phyloP scores from a whole-genome alignment of 2,329 filamentous ascomycete species.

The Fusarium phyllophilum region DNA sequence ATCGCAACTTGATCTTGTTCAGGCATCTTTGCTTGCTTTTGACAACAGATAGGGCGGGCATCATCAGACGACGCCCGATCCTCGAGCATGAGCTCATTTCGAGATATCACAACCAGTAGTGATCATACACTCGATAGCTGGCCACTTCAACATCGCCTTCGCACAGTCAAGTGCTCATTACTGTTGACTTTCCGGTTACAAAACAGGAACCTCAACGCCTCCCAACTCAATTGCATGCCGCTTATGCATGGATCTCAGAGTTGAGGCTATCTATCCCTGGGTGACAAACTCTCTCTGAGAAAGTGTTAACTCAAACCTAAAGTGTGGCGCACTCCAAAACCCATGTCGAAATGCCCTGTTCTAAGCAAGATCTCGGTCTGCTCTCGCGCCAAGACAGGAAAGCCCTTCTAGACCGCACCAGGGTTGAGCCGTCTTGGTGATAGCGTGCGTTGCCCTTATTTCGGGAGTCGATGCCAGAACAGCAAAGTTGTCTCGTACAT shows the following conservation, averaged over 20 bases:
- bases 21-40: not conserved
- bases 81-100: conserved; percentile 1
- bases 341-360: conserved; percentile 29
- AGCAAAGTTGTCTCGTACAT: not conserved
- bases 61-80: not conserved
- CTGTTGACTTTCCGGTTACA: not conserved
- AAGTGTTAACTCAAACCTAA: conserved; percentile 29
- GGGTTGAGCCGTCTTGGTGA: conserved; percentile 30
- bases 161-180: not conserved
- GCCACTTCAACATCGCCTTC: not conserved
- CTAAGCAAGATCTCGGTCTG: conserved; percentile 35
- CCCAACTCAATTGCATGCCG: not conserved
- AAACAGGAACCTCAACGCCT: not conserved
- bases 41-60: not conserved
- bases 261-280: not conserved
- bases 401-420: conserved; percentile 9
- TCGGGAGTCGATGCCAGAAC: not conserved
- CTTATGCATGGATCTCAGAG: conserved; percentile 3
- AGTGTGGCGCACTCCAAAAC: conserved; percentile 34
- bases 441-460: conserved; percentile 18
- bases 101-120: not conserved
- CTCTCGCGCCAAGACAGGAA: conserved; percentile 20
- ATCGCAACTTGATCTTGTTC: not conserved
- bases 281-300: conserved; percentile 23
- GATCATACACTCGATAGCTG: not conserved